Evolutionary conservation across 371 early-diverging fungal species (phyloP), one percentile per base, ranked within the genome.

Genomic region (Umbelopsis sp.): DNA sequence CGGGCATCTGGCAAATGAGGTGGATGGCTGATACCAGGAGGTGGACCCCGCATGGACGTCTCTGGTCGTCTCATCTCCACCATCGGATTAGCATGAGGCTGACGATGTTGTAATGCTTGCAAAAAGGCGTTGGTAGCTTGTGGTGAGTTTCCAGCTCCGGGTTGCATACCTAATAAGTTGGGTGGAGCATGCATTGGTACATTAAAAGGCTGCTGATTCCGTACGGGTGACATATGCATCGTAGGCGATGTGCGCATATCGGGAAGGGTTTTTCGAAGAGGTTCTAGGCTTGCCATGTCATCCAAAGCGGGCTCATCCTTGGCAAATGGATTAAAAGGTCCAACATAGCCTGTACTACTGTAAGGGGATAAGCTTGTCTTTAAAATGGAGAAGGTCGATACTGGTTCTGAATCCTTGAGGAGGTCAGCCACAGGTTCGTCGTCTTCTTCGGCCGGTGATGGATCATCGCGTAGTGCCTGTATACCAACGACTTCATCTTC

Each of bases 401-500:
- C 29, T 25, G 57, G 57, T 35, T 35, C 29, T 35, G 57, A 18
- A 35, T 57, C 57, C 35, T 57, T 57, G 12, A 35, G 1, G 32
- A 11, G 5, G 16, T 57, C 57, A 2, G 29, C 32, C 32, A 16
- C 35, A 11, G 57, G 35, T 35, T 57, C 10, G 7, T 41, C 22
- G 22, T 22, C 22, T 22, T 22, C 57, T 57, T 6, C 12, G 5
- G 29, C 57, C 0, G 22, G 57, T 11, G 37, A 4, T 18, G 57
- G 14, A 11, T 57, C 57, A 35, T 57, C 57, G 12, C 57, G 32
- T 32, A 57, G 18, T 1, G 57, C 57, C 9, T 57, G 32, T 18
- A 57, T 35, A 18, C 57, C 57, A 32, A 57, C 57, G 18, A 57
- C 57, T 35, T 57, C 57, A 18, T 57, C 57, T 57, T 57, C 57